Evolutionary conservation across 2,329 filamentous ascomycete genomes (phyloP).

Genomic region (Blastomyces silverae): DNA sequence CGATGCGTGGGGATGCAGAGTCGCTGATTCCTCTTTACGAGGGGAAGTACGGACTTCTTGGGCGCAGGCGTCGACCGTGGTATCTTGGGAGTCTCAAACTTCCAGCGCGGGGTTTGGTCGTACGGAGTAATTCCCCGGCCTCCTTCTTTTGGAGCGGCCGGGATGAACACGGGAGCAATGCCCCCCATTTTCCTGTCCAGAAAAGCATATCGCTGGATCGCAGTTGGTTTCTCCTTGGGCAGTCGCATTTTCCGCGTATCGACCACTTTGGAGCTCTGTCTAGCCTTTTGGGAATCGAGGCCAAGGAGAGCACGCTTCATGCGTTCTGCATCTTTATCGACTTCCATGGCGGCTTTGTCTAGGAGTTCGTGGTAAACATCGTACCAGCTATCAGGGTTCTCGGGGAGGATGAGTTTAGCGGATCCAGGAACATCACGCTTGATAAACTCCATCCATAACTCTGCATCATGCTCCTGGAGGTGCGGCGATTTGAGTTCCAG

Average conservation of each 20-base stretch:
- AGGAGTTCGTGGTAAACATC: slow-evolving; percentile 67
- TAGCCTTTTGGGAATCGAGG: slow-evolving; percentile 52
- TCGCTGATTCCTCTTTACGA: slow-evolving; percentile 33
- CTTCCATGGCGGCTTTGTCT: slow-evolving; percentile 51
- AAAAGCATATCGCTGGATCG: slow-evolving; percentile 29
- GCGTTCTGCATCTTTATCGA: slow-evolving; percentile 52
- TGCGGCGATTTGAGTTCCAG: slow-evolving; percentile 74
- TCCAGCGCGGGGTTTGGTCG: slow-evolving; percentile 22
- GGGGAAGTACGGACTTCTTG: slow-evolving; percentile 15
- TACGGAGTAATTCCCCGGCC: slow-evolving; percentile 13
- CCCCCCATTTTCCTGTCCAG: slow-evolving; percentile 33
- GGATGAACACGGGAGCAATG: slow-evolving; percentile 24
- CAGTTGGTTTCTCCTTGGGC: slow-evolving; percentile 29
- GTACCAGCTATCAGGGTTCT: slow-evolving; percentile 65
- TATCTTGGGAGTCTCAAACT: slow-evolving; percentile 24
- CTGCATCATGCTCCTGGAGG: slow-evolving; percentile 59
- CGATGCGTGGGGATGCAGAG: slow-evolving; percentile 39
- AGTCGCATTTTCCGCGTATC: slow-evolving; percentile 34
- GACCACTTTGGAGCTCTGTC: slow-evolving; percentile 54
- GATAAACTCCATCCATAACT: slow-evolving; percentile 76
- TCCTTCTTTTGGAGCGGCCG: slow-evolving; percentile 14
- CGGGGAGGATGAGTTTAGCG: slow-evolving; percentile 59
- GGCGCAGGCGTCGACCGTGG: slow-evolving; percentile 23
- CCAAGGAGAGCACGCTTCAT: slow-evolving; percentile 53
- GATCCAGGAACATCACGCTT: slow-evolving; percentile 65